Evolutionary conservation across 202 grass and related monocot species (phyloP), one percentile per base, ranked within the genome.

Genomic region (Setaria viridis): DNA sequence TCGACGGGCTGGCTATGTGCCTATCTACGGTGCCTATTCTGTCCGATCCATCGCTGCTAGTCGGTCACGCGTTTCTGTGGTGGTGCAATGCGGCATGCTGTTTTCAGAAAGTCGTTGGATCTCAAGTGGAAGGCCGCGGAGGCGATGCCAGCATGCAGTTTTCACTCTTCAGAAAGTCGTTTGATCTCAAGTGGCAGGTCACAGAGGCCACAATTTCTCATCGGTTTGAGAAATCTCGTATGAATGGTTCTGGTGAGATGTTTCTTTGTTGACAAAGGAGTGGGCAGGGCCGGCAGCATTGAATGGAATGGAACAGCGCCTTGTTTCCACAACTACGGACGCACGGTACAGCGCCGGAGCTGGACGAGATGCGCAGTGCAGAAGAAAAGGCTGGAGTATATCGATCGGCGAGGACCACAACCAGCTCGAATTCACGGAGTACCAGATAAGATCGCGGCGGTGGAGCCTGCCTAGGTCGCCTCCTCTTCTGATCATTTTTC

Each of bases 381-480:
- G 25, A 55, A 74, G n/a, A 42, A 29, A 25, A 78, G 19, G 69
- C 32, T 1, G 21, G 3, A 20, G 71, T 17, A 46, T 56, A 42
- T 81, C 51, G 82, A 76, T 74, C 33, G 50, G 71, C 74, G 70
- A 51, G 58, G 53, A 79, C 82, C 81, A 76, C 80, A 72, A 57
- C 50, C 56, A 50, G 59, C 79, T 79, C 70, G 57, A 82, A 59
- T 45, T 82, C 72, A 82, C 83, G 83, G 84, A 2, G 53, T 73
- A 82, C 72, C 72, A 82, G 87, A 76, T 76, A 45, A 53, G 67
- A 21, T 51, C 47, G 25, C 67, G 20, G 20, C 49, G 79, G 74
- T 67, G 84, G 72, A 83, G 59, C 67, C 21, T 59, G 51, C 47
- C 59, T 70, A 32, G 48, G 41, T 33, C 82, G 47, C 37, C 82